phyloP scores from a whole-genome alignment of 2,329 filamentous ascomycete genomes.

The Cercospora nicotianae region DNA sequence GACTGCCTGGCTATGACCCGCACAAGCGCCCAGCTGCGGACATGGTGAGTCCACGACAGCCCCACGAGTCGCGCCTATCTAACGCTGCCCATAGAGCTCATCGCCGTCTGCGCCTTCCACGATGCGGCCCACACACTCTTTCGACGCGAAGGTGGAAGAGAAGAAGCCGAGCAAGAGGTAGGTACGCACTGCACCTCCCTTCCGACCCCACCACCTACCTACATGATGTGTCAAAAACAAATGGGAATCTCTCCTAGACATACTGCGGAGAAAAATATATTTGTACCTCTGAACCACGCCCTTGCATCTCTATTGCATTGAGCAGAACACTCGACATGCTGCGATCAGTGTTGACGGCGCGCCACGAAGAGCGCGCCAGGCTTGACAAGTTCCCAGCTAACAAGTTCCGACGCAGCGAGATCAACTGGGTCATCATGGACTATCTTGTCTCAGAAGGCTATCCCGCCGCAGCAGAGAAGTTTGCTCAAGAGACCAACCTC shows the following conservation, averaged over 20 bases:
- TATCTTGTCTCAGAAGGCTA: constrained; percentile 97
- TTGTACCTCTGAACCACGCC: constrained; percentile 66
- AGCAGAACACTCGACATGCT: neutral
- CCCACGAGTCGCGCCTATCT: neutral
- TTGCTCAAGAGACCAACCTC: constrained; percentile 90
- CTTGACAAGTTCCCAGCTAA: constrained; percentile 24
- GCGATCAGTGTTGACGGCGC: constrained; percentile 2
- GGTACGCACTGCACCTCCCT: constrained; percentile 48
- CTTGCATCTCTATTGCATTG: constrained; percentile 14
- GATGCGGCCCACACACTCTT: constrained; percentile 63
- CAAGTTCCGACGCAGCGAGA: constrained; percentile 64
- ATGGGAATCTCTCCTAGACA: constrained; percentile 99
- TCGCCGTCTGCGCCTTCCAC: constrained; percentile 68
- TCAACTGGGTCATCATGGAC: constrained; percentile 93
- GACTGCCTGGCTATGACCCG: neutral
- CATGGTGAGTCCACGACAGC: constrained; percentile 8
- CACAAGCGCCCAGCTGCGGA: neutral
- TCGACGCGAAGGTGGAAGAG: constrained; percentile 79
- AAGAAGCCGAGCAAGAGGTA: constrained; percentile 84
- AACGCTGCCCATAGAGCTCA: constrained; percentile 50
- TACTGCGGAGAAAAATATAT: constrained; percentile 86
- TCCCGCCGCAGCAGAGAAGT: constrained; percentile 85
- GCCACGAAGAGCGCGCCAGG: constrained; percentile 3
- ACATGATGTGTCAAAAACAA: constrained; percentile 86
- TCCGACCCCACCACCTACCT: constrained; percentile 36